Conservation (phyloP, 2,329 filamentous ascomycete genomes). For the Periconia digitata region DNA sequence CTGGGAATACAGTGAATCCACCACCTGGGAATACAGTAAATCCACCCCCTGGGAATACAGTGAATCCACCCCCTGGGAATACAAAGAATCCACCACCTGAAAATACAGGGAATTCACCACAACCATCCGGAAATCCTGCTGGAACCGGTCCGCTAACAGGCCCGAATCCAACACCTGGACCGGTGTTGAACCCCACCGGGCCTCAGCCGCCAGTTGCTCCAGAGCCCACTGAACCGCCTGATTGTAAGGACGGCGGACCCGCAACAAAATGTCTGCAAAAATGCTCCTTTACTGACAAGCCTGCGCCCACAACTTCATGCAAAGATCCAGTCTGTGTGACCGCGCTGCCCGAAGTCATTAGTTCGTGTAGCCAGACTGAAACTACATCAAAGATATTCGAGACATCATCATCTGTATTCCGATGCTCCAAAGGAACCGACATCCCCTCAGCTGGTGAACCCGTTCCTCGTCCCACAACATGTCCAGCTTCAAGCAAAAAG, state of each 20-base stretch:
- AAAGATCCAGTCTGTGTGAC: slow-evolving; percentile 4
- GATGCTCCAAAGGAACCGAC: slow-evolving; percentile 1
- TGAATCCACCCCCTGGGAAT: neutral
- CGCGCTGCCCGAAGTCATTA: slow-evolving; percentile 3
- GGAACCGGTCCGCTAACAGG: neutral
- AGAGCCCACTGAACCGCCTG: neutral
- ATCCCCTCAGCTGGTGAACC: neutral
- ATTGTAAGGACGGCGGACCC: slow-evolving; percentile 5
- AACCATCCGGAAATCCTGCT: neutral
- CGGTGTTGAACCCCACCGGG: neutral
- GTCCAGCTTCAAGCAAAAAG: neutral
- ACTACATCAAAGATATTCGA: slow-evolving; percentile 4
- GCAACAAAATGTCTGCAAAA: slow-evolving; percentile 5
- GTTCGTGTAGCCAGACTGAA: slow-evolving; percentile 2
- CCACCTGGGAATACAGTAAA: neutral
- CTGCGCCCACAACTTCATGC: slow-evolving; percentile 3
- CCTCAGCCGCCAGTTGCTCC: neutral
- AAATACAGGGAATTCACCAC: too few species aligned
- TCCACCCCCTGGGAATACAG: neutral
- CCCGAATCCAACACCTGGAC: neutral
- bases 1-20: neutral
- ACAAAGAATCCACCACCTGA: neutral
- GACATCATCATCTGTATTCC: neutral
- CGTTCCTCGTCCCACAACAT: neutral
- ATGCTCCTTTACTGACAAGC: slow-evolving; percentile 5